Conservation (phyloP, 805 yeast species). For the Hanseniaspora occidentalis region DNA sequence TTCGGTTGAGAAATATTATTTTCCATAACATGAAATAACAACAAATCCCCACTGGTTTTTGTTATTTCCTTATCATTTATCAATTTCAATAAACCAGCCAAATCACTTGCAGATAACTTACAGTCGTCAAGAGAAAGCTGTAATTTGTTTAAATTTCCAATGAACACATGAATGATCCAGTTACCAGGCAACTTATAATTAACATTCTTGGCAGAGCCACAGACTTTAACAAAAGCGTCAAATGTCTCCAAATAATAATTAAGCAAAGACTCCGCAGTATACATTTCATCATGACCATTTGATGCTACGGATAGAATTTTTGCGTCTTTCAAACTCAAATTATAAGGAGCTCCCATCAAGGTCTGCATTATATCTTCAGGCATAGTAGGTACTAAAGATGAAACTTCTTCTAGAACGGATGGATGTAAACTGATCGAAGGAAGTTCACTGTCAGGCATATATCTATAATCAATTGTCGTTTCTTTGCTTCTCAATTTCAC, state of each 20-base stretch:
- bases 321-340: conserved; percentile 62
- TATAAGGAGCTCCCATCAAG: conserved; percentile 38
- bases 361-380: conserved; percentile 47
- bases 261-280: conserved; percentile 27
- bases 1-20: conserved; percentile 27
- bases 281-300: conserved; percentile 16
- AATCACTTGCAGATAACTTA: conserved; percentile 27
- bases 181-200: conserved; percentile 39
- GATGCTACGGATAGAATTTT: conserved; percentile 45
- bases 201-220: conserved; percentile 11
- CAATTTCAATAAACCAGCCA: conserved; percentile 43
- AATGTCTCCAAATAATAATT: conserved; percentile 35
- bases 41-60: conserved; percentile 50
- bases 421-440: conserved; percentile 39
- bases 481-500: conserved; percentile 64
- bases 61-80: conserved; percentile 41
- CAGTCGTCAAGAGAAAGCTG: conserved; percentile 24
- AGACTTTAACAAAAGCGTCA: conserved; percentile 24
- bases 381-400: conserved; percentile 35
- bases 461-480: conserved; percentile 73
- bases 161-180: conserved; percentile 73
- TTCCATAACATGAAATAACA: conserved; percentile 50
- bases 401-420: conserved; percentile 31
- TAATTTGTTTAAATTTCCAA: conserved; percentile 54
- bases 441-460: conserved; percentile 89